Percentiles rank a stretch among this genome's conserved stretches.
Evolutionary conservation across 768 basidiomycete genomes (phyloP).

Genomic region (Suillus lakei): DNA sequence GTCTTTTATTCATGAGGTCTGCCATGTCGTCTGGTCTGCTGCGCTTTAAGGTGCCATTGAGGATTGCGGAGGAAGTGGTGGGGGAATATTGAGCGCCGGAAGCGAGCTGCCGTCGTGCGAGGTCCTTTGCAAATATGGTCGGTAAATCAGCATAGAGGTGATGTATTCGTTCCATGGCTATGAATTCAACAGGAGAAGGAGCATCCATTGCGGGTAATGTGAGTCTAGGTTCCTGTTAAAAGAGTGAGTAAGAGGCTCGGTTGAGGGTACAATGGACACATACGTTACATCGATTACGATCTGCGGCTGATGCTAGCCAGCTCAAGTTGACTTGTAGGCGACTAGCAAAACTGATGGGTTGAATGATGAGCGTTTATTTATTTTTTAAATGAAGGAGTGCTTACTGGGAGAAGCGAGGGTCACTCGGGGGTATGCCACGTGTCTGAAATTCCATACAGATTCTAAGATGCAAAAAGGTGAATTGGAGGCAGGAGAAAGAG

Average conservation of each 20-base stretch:
- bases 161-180: constrained; percentile 62
- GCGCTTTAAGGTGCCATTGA: constrained; percentile 56
- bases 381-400: constrained; percentile 28
- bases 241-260: constrained; percentile 10
- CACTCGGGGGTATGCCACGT: constrained; percentile 50
- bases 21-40: constrained; percentile 58
- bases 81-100: constrained; percentile 29
- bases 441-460: constrained; percentile 64
- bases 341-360: constrained; percentile 51
- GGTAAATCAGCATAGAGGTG: constrained; percentile 68
- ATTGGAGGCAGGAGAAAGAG: constrained; percentile 3
- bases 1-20: constrained; percentile 61
- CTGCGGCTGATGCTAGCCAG: constrained; percentile 73
- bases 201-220: constrained; percentile 63
- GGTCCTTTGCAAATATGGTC: constrained; percentile 63
- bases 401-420: constrained; percentile 62
- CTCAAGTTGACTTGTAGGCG: constrained; percentile 74
- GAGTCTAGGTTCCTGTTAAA: constrained; percentile 38
- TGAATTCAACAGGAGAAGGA: constrained; percentile 54
- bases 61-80: constrained; percentile 19
- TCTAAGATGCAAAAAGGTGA: constrained; percentile 39
- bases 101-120: constrained; percentile 47
- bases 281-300: constrained; percentile 55
- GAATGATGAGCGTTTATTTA: constrained; percentile 15
- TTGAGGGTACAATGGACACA: constrained; percentile 23